Evolutionary conservation across 371 early-diverging fungal genomes (phyloP), one percentile per base, ranked within the genome.

Genomic region (Rhizomucor pusillus): DNA sequence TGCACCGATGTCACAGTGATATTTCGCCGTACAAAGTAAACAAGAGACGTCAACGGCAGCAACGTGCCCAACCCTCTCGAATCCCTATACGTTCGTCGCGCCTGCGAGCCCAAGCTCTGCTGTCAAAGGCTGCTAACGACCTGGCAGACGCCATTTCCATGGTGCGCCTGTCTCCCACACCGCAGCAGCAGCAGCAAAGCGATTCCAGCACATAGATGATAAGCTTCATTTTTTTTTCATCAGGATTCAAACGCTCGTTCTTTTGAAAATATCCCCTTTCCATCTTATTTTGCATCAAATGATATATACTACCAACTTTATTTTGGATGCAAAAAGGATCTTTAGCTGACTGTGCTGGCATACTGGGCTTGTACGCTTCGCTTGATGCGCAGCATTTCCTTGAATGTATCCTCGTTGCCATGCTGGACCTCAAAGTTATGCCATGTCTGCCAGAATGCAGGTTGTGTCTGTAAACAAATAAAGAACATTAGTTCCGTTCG

Each of bases 401-500:
- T 94, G 74, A 94, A 98, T 5, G 98, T 95, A 53, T 97, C 97
- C 71, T 99, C 98, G 67, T 94, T 95, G 46, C 99, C 99, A 63
- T 93, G 91, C 62, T 88, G 84, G 16, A 96, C 94, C 77, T 99
- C 99, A 69, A 98, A 99, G 52, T 92, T 90, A 54, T 94, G 90
- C 99, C 99, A 99, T 44, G 67, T 71, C 56, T 88, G 78, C 99
- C 99, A 98, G 62, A 90, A 93, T 62, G 75, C 50, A 66, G 81
- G 62, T 66, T 84, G 74, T 14, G 79, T 81, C 81, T 81, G 67
- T 18, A 47, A 44, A 44, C 24, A 50, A 44, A 18, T 23, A 11
- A 33, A 22, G 33, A 50, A 36, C 13, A 18, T 5, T 39, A 5
- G 19, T 19, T 18, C 16, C 20, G 9, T 41, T 3, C 24, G 5